Evolutionary conservation across 441 rosid species (phyloP).

Genomic region (Bocquillonia castaneifolia): DNA sequence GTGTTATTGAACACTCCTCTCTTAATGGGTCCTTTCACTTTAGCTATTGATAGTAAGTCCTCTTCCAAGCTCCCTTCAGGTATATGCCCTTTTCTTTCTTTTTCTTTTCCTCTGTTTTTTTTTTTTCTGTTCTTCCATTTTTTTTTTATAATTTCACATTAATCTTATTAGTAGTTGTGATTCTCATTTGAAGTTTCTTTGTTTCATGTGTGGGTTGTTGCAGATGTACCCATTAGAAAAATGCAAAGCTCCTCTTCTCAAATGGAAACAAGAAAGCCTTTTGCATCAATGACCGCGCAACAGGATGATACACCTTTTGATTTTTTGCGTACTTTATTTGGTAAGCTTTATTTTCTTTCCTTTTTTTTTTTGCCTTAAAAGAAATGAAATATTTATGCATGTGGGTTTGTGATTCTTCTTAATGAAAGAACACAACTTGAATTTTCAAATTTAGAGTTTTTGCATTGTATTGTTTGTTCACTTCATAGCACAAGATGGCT

Average conservation of each 20-base stretch:
- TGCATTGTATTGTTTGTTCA: neutral
- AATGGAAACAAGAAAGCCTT: conserved; percentile 41
- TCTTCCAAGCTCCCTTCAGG: conserved; percentile 20
- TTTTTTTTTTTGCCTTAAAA: neutral
- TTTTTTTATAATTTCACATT: neutral
- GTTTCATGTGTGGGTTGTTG: conserved; percentile 27
- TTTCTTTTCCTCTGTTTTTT: neutral
- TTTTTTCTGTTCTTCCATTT: too few relatives aligned
- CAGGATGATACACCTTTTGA: conserved; percentile 70
- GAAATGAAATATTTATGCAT: neutral
- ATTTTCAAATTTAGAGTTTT: neutral
- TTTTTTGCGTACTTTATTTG: conserved; percentile 68
- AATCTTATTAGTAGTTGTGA: neutral
- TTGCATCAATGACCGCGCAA: conserved; percentile 57
- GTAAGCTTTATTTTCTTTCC: conserved; percentile 29
- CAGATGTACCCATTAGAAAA: conserved; percentile 44
- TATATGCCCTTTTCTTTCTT: neutral
- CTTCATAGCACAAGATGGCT: neutral
- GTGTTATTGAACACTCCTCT: neutral
- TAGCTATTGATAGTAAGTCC: conserved; percentile 22
- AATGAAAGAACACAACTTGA: neutral
- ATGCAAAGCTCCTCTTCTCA: conserved; percentile 43
- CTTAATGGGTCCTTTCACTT: conserved; percentile 24
- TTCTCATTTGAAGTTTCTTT: too few relatives aligned
- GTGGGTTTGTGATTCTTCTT: neutral